Base-by-base conservation (phyloP, 495 filamentous ascomycete genomes). In the Penicillium pulvis region DNA sequence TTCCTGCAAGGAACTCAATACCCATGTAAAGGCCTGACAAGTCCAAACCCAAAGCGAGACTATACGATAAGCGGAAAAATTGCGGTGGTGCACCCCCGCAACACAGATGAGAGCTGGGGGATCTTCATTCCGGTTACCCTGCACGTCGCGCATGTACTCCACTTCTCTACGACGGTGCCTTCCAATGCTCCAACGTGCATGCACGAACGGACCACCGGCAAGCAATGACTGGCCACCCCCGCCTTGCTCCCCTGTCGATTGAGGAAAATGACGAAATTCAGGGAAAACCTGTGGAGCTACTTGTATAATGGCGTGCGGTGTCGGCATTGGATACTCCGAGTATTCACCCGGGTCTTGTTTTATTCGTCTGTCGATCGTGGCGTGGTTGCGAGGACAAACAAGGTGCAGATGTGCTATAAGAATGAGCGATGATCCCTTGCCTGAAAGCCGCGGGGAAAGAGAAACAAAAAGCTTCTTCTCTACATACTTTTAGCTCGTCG, bases 11-110 rank as follows among this genome's bases (percentile, higher is more conserved):
- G 43, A 53, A 60, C 46, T 49, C 31, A 11, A 42, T 14, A 36
- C 12, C 19, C 24, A 44, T 26, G 43, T 20, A 24, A 6, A 26
- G 8, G 9, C 19, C 20, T 12, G 3, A 35, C 9, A 31, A 31
- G 9, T 1, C 11, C 46, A 49, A 20, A 42, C 19, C 41, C 23
- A 2, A 20, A 55, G 41, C 41, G 36, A 16, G 56, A 60, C 56
- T 41, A 58, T 68, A 20, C 60, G 48, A 63, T 65, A 71, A 56
- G 58, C 62, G 71, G 71, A 68, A 66, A 73, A 71, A 67, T 66
- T 60, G 56, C 56, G 56, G 65, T 50, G 62, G 59, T 58, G 59
- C 24, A 57, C 26, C 55, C 59, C 63, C 57, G 53, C 63, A 57
- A 46, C 11, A 11, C 24, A 14, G 7, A 33, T 41, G 39, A 11